These are phyloP conservation scores for Linnemannia elongata DNA, from an alignment of 192 early-diverging fungal genomes.

Conservation along the genomic window DNA sequence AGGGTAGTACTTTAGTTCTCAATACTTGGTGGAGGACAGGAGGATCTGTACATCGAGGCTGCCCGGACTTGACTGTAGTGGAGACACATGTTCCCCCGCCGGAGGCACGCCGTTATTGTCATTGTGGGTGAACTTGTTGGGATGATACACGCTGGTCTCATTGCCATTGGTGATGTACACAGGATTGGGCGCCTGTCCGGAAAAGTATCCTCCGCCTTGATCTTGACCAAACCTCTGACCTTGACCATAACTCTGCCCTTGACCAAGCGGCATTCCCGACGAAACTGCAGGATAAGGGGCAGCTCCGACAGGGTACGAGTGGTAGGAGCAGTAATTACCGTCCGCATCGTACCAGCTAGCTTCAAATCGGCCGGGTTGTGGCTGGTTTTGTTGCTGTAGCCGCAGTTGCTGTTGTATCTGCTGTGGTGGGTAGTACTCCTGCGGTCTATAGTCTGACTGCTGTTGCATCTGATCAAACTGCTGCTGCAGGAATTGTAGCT, in stretches of 20 bases:
- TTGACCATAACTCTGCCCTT: too few relatives aligned
- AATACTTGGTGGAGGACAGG: too few relatives aligned
- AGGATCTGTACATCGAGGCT: too few relatives aligned
- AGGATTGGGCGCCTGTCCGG: slow-evolving; percentile 27
- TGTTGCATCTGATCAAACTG: too few relatives aligned
- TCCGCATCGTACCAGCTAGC: not conserved
- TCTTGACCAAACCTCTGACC: too few relatives aligned
- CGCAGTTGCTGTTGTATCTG: too few relatives aligned
- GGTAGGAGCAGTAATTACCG: too few relatives aligned
- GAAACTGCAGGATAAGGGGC: slow-evolving; percentile 18
- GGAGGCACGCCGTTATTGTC: not conserved
- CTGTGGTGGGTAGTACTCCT: too few relatives aligned
- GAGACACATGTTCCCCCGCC: too few relatives aligned
- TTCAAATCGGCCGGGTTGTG: not conserved
- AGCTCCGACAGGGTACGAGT: not conserved
- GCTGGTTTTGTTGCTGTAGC: not conserved
- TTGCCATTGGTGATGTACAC: slow-evolving; percentile 1
- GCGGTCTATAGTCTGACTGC: too few relatives aligned
- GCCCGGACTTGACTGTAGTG: not conserved
- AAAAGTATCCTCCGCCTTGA: not conserved
- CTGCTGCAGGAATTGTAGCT: too few relatives aligned
- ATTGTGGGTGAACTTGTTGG: not conserved
- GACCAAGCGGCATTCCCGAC: not conserved
- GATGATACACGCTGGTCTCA: not conserved
- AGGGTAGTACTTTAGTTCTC: slow-evolving; percentile 37